These are phyloP conservation scores for Dacryopinax spathularia DNA, from an alignment of 768 basidiomycete species.

Conservation along the genomic window DNA sequence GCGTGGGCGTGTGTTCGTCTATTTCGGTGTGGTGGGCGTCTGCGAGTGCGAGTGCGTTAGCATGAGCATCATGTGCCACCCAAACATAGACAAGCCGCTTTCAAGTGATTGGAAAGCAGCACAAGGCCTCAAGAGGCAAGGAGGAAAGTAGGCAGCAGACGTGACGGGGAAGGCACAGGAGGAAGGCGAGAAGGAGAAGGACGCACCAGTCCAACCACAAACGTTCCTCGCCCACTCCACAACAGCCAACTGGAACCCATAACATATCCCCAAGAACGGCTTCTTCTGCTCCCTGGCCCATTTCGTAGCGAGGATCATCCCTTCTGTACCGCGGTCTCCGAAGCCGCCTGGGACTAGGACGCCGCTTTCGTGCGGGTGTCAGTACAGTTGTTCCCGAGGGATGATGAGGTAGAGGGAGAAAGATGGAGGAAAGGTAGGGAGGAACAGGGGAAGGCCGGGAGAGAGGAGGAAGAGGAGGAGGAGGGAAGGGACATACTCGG, in stretches of 20 bases:
- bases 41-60: slow-evolving; percentile 18
- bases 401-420: neutral
- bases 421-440: neutral
- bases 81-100: neutral
- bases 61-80: neutral
- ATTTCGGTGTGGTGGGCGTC: slow-evolving; percentile 85
- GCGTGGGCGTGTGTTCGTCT: slow-evolving; percentile 41
- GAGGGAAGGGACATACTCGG: slow-evolving; percentile 41
- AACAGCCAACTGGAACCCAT: slow-evolving; percentile 95
- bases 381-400: neutral
- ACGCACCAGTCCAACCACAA: slow-evolving; percentile 49
- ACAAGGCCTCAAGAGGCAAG: neutral
- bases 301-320: slow-evolving; percentile 96
- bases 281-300: slow-evolving; percentile 90
- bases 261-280: slow-evolving; percentile 91
- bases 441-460: slow-evolving; percentile 9
- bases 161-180: neutral
- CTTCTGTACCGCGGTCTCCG: slow-evolving; percentile 82
- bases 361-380: too few species aligned
- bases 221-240: slow-evolving; percentile 88
- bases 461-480: neutral
- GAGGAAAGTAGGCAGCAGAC: neutral
- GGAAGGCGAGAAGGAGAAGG: neutral
- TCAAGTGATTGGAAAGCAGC: too few species aligned
- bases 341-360: slow-evolving; percentile 97